Evolutionary conservation across 1,284 basidiomycete genomes (phyloP), one percentile per base, ranked within the genome.

Genomic region (Rhodotorula sp.): DNA sequence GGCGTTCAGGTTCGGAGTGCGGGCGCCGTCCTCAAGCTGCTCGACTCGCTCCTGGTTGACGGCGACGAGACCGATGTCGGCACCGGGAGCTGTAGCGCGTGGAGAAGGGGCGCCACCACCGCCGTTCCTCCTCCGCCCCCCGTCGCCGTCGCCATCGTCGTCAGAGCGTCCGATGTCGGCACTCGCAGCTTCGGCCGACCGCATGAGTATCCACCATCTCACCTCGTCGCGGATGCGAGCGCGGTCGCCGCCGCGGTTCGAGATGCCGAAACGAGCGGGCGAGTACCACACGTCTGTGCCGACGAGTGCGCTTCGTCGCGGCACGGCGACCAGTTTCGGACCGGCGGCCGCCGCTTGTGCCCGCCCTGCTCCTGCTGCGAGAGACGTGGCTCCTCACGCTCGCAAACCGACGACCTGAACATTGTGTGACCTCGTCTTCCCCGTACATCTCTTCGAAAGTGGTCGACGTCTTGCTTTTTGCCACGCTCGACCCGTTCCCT

Each of bases 131-230:
- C 26, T 29, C 59, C 26, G 20, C 20, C 6, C 29, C 31, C 48
- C 23, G 56, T 29, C 29, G 16, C 56, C 39, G 21, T 39, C 54
- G 8, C 39, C 62, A 2, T 48, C 63, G 43, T 54, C 63, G 8
- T 26, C 34, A 14, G 21, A 3, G 10, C 61, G 56, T 15, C 43
- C 66, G 6, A 62, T 68, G 21, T 68, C 67, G 3, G 39, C 56
- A 7, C 57, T 68, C 48, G 39, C 62, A 7, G 39, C 61, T 2
- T 63, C 61, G 29, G 59, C 67, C 21, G 57, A 62, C 62, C 58
- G 62, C 18, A 70, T 70, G 69, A 64, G 58, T 31, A 70, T 70
- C 58, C 46, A 51, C 18, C 61, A 63, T 58, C 57, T 70, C 46
- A 60, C 65, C 5, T 29, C 23, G n/a, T 1, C 26, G 39, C 15